These are phyloP conservation scores for Stellera chamaejasme DNA, from an alignment of 345 rosid species.

Conservation along the genomic window DNA sequence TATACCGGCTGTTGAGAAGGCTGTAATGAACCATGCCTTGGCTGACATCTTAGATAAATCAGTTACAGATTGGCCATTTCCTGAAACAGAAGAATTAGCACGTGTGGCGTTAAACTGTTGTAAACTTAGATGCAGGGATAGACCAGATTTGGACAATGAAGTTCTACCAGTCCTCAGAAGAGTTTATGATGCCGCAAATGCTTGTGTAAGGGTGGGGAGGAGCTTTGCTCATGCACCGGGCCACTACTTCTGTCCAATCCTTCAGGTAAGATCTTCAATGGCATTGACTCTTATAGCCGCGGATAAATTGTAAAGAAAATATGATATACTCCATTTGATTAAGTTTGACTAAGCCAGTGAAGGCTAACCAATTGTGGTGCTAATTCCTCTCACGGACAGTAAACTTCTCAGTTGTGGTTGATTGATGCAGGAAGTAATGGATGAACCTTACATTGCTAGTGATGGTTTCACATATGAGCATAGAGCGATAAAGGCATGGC, in stretches of 20 bases:
- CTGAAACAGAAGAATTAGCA: slow-evolving; percentile 62
- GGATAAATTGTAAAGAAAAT: no score
- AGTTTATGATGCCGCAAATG: slow-evolving; percentile 50
- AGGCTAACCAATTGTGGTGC: background rate
- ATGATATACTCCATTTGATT: no score
- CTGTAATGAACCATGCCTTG: slow-evolving; percentile 45
- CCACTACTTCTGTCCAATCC: slow-evolving; percentile 76
- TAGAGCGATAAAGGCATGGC: slow-evolving; percentile 68
- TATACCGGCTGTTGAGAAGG: slow-evolving; percentile 46
- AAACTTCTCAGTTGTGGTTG: background rate
- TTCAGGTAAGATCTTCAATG: slow-evolving; percentile 41
- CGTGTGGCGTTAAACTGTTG: slow-evolving; percentile 57
- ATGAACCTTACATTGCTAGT: slow-evolving; percentile 77
- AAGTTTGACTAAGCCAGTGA: no score
- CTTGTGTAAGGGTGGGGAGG: slow-evolving; percentile 36
- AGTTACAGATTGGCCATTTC: slow-evolving; percentile 63
- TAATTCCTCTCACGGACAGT: background rate
- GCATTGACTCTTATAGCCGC: no score
- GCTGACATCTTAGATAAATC: slow-evolving; percentile 52
- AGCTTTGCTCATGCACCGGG: slow-evolving; percentile 38
- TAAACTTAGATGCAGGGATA: slow-evolving; percentile 77
- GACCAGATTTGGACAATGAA: slow-evolving; percentile 75
- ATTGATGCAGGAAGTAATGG: slow-evolving; percentile 67
- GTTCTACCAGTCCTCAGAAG: slow-evolving; percentile 68
- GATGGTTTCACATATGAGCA: slow-evolving; percentile 88